Conservation (phyloP, 495 filamentous ascomycete species). For the Penicillium arizonense region DNA sequence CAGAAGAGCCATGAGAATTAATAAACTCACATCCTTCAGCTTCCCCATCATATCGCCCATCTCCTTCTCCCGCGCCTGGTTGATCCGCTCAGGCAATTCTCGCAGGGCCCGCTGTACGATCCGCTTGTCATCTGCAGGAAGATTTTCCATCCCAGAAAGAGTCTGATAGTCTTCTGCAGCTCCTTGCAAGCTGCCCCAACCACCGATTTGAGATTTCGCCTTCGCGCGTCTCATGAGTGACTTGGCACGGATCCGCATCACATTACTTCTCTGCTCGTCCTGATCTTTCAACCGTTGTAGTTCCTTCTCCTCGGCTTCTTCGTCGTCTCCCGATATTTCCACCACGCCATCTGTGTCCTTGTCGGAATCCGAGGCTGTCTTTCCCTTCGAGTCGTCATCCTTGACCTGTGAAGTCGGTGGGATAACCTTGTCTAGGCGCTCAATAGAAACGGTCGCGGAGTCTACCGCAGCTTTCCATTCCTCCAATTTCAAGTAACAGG, state of each 20-base stretch:
- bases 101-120: constrained; percentile 64
- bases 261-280: constrained; percentile 56
- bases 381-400: constrained; percentile 19
- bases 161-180: constrained; percentile 75
- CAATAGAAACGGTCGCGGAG: constrained; percentile 68
- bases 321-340: constrained; percentile 54
- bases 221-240: constrained; percentile 81
- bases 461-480: constrained; percentile 85
- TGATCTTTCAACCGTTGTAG: constrained; percentile 47
- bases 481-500: constrained; percentile 83
- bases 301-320: constrained; percentile 59
- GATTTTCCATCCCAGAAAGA: constrained; percentile 52
- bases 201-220: constrained; percentile 65
- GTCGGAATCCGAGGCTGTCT: constrained; percentile 11
- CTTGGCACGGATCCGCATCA: constrained; percentile 79
- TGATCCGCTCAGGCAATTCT: constrained; percentile 62
- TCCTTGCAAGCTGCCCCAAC: constrained; percentile 79
- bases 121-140: constrained; percentile 62
- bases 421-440: constrained; percentile 63
- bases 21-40: constrained; percentile 70
- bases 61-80: constrained; percentile 77
- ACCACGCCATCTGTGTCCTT: constrained; percentile 37
- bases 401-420: constrained; percentile 28
- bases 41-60: constrained; percentile 96
- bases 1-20: not conserved